A percentile compares a stretch with the other conserved stretches of the same genome.
Conservation (phyloP, 495 filamentous ascomycete species). For the Acidomyces sp. region DNA sequence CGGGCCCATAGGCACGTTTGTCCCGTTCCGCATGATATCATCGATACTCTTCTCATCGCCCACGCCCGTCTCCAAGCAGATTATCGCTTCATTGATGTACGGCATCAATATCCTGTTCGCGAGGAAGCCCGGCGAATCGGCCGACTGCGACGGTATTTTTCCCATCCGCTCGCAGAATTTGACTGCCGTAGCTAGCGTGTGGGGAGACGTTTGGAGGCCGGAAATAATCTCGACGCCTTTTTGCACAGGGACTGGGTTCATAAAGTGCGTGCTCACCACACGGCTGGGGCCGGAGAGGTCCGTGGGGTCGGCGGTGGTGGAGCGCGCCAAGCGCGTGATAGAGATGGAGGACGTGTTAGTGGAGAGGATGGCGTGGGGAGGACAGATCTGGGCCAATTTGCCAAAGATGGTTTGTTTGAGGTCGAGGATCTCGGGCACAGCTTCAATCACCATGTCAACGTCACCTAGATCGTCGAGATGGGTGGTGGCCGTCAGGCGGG, state of each 20-base stretch:
- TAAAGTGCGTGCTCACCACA: conserved; percentile 94
- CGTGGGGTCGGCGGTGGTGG: conserved; percentile 54
- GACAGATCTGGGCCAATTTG: conserved; percentile 67
- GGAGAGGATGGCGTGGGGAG: conserved; percentile 79
- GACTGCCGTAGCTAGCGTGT: conserved; percentile 71
- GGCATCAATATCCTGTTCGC: conserved; percentile 98
- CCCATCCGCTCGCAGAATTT: conserved; percentile 83
- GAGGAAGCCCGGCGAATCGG: conserved; percentile 85
- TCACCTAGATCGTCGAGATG: conserved; percentile 65
- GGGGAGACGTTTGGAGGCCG: conserved; percentile 75
- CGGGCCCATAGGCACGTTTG: conserved; percentile 96
- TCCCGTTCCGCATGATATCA: conserved; percentile 97
- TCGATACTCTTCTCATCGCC: conserved; percentile 84
- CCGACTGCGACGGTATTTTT: conserved; percentile 75
- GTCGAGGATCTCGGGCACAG: conserved; percentile 81
- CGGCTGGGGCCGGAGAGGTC: conserved; percentile 72
- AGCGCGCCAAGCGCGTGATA: conserved; percentile 90
- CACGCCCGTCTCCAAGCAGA: conserved; percentile 88
- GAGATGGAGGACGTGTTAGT: conserved; percentile 97
- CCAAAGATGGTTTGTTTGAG: conserved; percentile 82
- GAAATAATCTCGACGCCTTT: conserved; percentile 97
- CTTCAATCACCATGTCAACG: conserved; percentile 96
- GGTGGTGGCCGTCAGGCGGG: conserved; percentile 54
- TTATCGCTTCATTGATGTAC: conserved; percentile 97
- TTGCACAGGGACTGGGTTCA: conserved; percentile 96